A percentile compares a stretch with the other conserved stretches of the same genome.
phyloP scores from a whole-genome alignment of 176 grass and related monocot genomes.

The Microstegium vimineum region DNA sequence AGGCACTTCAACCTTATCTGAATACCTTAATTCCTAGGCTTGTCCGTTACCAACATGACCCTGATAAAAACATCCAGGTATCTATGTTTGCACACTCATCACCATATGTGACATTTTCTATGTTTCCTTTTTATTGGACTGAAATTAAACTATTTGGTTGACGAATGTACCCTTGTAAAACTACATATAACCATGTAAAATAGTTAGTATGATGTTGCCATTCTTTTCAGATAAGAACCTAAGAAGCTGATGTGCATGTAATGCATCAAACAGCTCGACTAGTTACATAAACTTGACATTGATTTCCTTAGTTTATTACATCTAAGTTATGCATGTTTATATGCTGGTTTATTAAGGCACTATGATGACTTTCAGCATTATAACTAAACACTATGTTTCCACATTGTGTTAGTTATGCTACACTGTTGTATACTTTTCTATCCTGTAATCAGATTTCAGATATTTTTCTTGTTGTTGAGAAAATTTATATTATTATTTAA shows the following conservation, averaged over 20 bases:
- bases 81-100: conserved; percentile 7
- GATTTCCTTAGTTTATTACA: neutral
- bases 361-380: neutral
- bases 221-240: neutral
- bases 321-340: neutral
- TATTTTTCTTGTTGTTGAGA: neutral
- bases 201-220: neutral
- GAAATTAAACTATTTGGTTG: neutral
- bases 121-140: neutral
- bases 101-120: neutral
- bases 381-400: neutral
- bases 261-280: neutral
- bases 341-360: neutral
- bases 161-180: neutral
- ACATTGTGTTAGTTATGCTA: neutral
- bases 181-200: neutral
- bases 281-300: neutral
- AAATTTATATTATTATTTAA: neutral
- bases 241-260: neutral
- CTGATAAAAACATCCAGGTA: conserved; percentile 99
- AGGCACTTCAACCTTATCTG: conserved; percentile 87
- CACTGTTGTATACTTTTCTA: neutral
- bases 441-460: neutral
- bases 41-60: conserved; percentile 90
- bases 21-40: conserved; percentile 92